Evolutionary conservation across 495 filamentous ascomycete species (phyloP).

Genomic region (Penicillium pancosmium): DNA sequence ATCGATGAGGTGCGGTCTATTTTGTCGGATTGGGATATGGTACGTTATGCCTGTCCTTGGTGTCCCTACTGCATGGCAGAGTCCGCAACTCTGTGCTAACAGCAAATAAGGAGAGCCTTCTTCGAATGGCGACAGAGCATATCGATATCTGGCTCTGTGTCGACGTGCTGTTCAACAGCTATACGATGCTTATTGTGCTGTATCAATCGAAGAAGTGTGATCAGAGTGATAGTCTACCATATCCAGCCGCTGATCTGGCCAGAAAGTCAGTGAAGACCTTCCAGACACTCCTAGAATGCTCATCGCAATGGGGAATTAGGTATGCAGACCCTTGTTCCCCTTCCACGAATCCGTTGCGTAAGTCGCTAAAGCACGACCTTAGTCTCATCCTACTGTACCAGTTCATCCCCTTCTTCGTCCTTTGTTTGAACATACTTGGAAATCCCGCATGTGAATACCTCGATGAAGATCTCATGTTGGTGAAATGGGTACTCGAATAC

Average conservation of each 20-base stretch:
- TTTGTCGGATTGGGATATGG: conserved; percentile 22
- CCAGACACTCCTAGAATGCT: background rate
- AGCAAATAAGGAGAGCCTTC: conserved; percentile 18
- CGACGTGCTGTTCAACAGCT: conserved; percentile 24
- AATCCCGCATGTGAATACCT: conserved; percentile 1
- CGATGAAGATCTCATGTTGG: conserved; percentile 10
- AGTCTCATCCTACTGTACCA: conserved; percentile 21
- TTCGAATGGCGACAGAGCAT: conserved; percentile 14
- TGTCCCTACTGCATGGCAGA: too few relatives aligned
- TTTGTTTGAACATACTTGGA: conserved; percentile 16
- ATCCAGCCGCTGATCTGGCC: background rate
- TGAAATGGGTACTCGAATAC: conserved; percentile 13
- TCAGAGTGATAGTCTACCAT: conserved; percentile 4
- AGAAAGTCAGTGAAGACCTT: background rate
- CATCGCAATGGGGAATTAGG: too few relatives aligned
- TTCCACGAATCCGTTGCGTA: background rate
- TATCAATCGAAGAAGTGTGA: conserved; percentile 20
- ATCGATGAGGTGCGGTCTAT: conserved; percentile 20
- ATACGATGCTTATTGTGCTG: conserved; percentile 26
- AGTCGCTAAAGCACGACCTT: background rate
- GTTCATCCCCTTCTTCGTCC: conserved; percentile 20
- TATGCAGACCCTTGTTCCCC: too few relatives aligned
- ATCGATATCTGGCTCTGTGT: conserved; percentile 24
- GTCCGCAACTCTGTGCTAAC: too few relatives aligned
- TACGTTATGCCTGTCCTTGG: background rate